Percentiles rank a stretch among this genome's conserved stretches.
Conservation (phyloP, 2,329 filamentous ascomycete genomes). For the Coniochaeta sp. region DNA sequence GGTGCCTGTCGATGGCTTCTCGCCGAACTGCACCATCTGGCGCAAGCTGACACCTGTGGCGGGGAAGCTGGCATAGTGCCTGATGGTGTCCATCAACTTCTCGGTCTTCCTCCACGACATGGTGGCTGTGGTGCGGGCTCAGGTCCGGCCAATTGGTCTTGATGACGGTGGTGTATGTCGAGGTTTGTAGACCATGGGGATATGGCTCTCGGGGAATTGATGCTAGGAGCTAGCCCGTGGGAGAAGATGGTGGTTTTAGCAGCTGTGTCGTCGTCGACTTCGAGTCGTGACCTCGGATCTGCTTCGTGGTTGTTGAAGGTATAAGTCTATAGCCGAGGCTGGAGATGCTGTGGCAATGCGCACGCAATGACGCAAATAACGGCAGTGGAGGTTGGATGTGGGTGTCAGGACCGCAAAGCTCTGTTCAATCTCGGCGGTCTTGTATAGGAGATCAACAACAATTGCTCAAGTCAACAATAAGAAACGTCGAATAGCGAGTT, state of each 20-base stretch:
- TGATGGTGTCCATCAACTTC: constrained; percentile 92
- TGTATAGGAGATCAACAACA: neutral
- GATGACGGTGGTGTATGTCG: constrained; percentile 7
- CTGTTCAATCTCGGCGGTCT: neutral
- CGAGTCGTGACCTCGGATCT: neutral
- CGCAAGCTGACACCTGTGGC: constrained; percentile 92
- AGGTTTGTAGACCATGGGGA: constrained; percentile 14
- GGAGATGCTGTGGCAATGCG: neutral
- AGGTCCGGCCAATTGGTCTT: constrained; percentile 16
- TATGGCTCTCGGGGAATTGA: neutral
- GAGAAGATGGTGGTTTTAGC: neutral
- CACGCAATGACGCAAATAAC: constrained; percentile 1
- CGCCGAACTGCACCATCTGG: constrained; percentile 99
- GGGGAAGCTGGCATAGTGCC: constrained; percentile 93
- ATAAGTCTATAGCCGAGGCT: constrained; percentile 3
- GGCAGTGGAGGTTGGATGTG: neutral
- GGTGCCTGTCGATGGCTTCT: constrained; percentile 86
- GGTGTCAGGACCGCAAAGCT: neutral
- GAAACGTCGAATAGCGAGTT: neutral
- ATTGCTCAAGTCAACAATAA: neutral
- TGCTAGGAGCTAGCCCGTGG: neutral
- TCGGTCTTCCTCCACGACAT: constrained; percentile 96
- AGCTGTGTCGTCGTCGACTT: neutral
- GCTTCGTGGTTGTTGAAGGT: neutral
- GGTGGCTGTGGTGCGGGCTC: constrained; percentile 18